Base-by-base conservation (phyloP, 1,139 yeast genomes). In the Pneumocystis jirovecii region DNA sequence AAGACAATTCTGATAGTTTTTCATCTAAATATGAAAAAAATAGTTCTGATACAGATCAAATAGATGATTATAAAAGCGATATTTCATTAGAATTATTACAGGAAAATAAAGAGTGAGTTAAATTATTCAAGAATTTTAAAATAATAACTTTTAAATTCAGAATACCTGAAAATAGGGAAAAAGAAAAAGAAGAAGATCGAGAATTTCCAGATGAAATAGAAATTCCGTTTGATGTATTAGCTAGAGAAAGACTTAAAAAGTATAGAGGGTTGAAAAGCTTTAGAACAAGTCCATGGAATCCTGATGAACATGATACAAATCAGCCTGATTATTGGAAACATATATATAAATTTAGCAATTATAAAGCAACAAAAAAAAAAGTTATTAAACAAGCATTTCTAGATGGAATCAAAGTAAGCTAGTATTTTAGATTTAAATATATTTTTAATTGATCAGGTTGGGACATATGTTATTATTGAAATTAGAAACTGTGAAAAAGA, bases 171-270 rank as follows among this genome's bases (percentile, higher is more conserved):
- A 80, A 81, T 61, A 76, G 83, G 67, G 96, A 86, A 69, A 82
- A 82, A 68, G 97, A 64, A 12, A 31, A 34, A n/a, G 35, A 56
- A 29, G 68, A 90, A 64, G 97, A 93, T 73, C 81, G 85, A 61
- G 96, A 93, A 71, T 93, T 90, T 79, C 97, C 98, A 0, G 99
- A 95, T 76, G 98, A 95, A 76, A 77, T 91, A 66, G 97, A 95
- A 74, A 77, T 93, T 63, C 82, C 81, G 65, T 97, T 97, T 40
- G 73, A 76, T 4, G 90, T 83, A 70, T 81, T 87, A 12, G 98
- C 89, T 17, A 83, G 82, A 71, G 90, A 89, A 69, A 82, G 89
- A 68, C 79, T 93, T 67, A 76, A 80, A 45, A 82, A 89, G 67
- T 93, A 89, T 75, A 82, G 97, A 74, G 97, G 97, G 66, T 82